Base-by-base conservation (phyloP, 2,329 filamentous ascomycete genomes). In the Colletotrichum destructivum region DNA sequence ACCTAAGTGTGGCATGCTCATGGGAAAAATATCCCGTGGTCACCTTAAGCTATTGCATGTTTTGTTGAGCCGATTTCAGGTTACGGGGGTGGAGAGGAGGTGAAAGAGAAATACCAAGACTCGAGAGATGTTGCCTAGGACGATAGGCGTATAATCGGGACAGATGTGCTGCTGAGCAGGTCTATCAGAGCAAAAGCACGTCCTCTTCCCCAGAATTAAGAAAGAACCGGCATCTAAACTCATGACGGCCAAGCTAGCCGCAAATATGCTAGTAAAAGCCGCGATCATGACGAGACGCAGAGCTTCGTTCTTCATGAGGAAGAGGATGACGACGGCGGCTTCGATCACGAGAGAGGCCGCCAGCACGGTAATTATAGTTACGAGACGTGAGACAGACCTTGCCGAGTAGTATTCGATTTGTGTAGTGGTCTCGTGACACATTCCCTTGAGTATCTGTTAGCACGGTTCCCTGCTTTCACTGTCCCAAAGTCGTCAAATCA, bases 391-490 rank as follows among this genome's bases (percentile, higher is more conserved):
- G 7, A 57, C 55, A 18, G 26, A 38, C 6, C n/a, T 21, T 15
- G 54, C n/a, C 11, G 54, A 57, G n/a, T 57, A 42, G n/a, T 57
- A 57, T 21, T 57, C 42, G 16, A 42, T 26, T 42, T 49, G n/a
- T 12, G 11, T 49, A 13, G 47, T 49, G 9, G 47, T 49, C 47
- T 49, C 47, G 18, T 47, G 16, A 6, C 18, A 18, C 44, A n/a
- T 47, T n/a, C 44, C 44, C 44, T 47, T 16, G 6, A n/a, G 16
- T 2, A 12, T n/a, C 16, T 16, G 44, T n/a, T 13, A 47, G 44
- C 44, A n/a, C 8, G 2, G 11, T 47, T 8, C 7, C 44, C 44
- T 47, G 18, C 44, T n/a, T 47, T n/a, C 44, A n/a, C 16, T 9
- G n/a, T 8, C n/a, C 16, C 18, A 5, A 8, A n/a, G 7, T 2